Base-by-base conservation (phyloP, 768 basidiomycete species). In the Hericium rajendrae region DNA sequence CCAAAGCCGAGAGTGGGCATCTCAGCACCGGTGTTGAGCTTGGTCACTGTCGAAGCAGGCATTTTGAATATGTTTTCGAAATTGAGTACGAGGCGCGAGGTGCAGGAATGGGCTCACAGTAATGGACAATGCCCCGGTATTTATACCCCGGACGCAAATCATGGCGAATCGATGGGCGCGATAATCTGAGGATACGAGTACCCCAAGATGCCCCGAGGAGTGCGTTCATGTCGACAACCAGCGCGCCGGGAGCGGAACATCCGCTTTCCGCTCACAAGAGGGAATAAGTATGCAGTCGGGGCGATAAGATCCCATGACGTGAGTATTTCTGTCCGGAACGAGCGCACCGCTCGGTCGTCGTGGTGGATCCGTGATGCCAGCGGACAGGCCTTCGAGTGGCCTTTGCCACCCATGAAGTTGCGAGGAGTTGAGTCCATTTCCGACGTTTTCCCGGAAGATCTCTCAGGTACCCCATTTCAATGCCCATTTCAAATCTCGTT, bases 1-100 rank as follows among this genome's bases (percentile, higher is more conserved):
- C 54, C 54, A 1, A 54, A n/a, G 15, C 54, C 54, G 40, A 54
- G 54, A n/a, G 40, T 43, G 15, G 54, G 54, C 22, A 54, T 43
- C 54, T 54, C 54, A 43, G 54, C 54, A 4, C 54, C 54, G 5
- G 54, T 54, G 41, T 54, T 54, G 10, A 54, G 24, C 18, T n/a
- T 46, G 24, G 24, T 43, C 39, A 54, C 54, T 54, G 18, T 43
- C 15, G 39, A 54, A 40, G 40, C 54, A 26, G 54, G 54, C 54
- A 54, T 54, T 16, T 26, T 53, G 4, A 53, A 38, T 16, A 13
- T 20, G 6, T 32, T 32, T 32, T 32, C 32, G 6, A 32, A 32
- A 10, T 4, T 1, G 32, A 32, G 32, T 32, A 32, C 8, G 32
- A 10, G 32, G 32, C 6, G 32, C 5, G 8, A 8, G 8, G 32